These are phyloP conservation scores for Straminergon stramineum DNA, from an alignment of 225 moss, liverwort and hornwort species.

Conservation along the genomic window DNA sequence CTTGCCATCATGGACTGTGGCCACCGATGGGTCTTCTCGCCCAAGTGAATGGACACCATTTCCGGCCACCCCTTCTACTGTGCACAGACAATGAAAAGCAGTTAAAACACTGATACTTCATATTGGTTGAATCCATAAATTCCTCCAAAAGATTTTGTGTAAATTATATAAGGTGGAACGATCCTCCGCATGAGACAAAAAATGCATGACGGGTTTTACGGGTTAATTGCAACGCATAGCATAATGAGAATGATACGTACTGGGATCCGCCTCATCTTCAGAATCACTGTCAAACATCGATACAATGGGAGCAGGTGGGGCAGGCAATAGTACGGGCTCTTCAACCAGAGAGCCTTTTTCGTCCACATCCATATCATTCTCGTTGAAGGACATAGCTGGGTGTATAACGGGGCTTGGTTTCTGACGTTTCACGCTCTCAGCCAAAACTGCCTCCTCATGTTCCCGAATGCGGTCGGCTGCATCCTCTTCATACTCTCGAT, in stretches of 20 bases:
- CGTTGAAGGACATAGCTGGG: constrained; percentile 8
- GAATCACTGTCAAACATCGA: constrained; percentile 68
- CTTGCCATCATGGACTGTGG: constrained; percentile 43
- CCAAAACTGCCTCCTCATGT: constrained; percentile 40
- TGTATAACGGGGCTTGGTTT: constrained; percentile 48
- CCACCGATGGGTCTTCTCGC: constrained; percentile 30
- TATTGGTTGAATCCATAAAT: background rate
- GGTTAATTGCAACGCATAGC: background rate
- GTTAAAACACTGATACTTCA: background rate
- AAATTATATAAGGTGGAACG: background rate
- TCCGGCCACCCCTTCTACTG: constrained; percentile 32
- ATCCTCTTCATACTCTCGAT: constrained; percentile 83
- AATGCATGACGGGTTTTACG: background rate
- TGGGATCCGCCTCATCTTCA: constrained; percentile 52
- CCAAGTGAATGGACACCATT: constrained; percentile 50
- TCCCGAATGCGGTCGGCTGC: constrained; percentile 68
- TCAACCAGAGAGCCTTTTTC: constrained; percentile 20
- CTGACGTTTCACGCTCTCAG: constrained; percentile 45
- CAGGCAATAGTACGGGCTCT: constrained; percentile 14
- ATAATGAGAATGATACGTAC: constrained; percentile 27
- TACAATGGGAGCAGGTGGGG: constrained; percentile 20
- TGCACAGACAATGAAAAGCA: background rate
- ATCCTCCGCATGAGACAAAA: background rate
- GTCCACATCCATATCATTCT: constrained; percentile 46
- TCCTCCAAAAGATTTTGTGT: background rate